Conservation (phyloP, 805 yeast genomes). For the Kodamaea hsintzibuensis region DNA sequence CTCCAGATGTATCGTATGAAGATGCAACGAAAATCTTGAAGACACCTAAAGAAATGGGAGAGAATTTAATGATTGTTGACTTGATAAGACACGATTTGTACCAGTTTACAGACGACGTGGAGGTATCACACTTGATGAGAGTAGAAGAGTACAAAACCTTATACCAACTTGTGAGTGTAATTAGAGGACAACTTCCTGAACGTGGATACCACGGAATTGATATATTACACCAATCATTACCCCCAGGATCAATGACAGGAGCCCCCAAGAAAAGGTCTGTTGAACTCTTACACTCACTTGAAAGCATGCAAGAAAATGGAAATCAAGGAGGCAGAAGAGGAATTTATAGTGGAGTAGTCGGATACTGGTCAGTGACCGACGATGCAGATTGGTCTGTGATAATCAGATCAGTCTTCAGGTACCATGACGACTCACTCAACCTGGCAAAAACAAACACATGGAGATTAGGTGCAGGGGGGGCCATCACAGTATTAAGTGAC, state of each 20-base stretch:
- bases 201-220: conserved; percentile 68
- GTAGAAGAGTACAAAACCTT: conserved; percentile 93
- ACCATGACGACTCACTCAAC: conserved; percentile 48
- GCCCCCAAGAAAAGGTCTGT: conserved; percentile 96
- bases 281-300: conserved; percentile 68
- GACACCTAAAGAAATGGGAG: conserved; percentile 93
- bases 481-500: conserved; percentile 85
- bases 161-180: conserved; percentile 87
- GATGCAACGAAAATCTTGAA: conserved; percentile 65
- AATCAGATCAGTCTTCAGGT: conserved; percentile 78
- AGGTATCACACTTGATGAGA: conserved; percentile 77
- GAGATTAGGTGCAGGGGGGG: conserved; percentile 98
- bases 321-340: conserved; percentile 61
- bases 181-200: conserved; percentile 57
- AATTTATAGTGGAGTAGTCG: conserved; percentile 90
- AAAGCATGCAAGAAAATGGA: conserved; percentile 38
- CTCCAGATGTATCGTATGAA: conserved; percentile 50
- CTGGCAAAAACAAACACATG: conserved; percentile 42
- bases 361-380: conserved; percentile 89
- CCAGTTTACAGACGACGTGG: conserved; percentile 62
- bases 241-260: conserved; percentile 99
- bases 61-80: conserved; percentile 95
- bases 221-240: conserved; percentile 72
- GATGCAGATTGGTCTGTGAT: conserved; percentile 96
- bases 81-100: conserved; percentile 88